Conservation (phyloP, 352 stramenopile genomes). For the Elongisporangium senticosum region DNA sequence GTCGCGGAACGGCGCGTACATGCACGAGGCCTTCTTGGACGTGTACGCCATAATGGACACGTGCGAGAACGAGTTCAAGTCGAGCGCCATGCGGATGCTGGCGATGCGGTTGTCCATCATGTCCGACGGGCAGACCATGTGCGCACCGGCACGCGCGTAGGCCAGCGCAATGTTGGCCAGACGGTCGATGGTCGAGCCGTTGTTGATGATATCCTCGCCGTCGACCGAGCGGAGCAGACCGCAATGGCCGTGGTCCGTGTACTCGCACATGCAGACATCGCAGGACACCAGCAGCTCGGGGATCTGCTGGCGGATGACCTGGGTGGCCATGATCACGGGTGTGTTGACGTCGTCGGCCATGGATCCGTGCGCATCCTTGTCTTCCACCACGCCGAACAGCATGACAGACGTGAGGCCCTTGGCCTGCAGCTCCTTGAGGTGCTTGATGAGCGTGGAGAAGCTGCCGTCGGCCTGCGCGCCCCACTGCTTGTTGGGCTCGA, state of each 20-base stretch:
- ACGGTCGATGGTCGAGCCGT: conserved; percentile 94
- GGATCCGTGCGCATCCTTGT: conserved; percentile 71
- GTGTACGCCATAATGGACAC: conserved; percentile 99
- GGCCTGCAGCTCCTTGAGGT: conserved; percentile 59
- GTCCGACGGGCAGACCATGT: conserved; percentile 96
- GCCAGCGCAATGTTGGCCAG: conserved; percentile 94
- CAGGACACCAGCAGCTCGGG: conserved; percentile 80
- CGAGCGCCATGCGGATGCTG: conserved; percentile 92
- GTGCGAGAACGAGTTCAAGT: conserved; percentile 95
- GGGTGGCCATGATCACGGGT: conserved; percentile 72
- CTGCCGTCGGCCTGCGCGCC: conserved; percentile 53
- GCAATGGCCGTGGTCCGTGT: conserved; percentile 88
- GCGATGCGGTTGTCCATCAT: conserved; percentile 98
- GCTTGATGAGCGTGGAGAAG: conserved; percentile 65
- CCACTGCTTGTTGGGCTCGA: conserved; percentile 86
- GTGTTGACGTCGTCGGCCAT: conserved; percentile 72
- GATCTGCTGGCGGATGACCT: conserved; percentile 51
- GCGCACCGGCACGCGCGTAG: conserved; percentile 94
- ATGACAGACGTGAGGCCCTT: conserved; percentile 83
- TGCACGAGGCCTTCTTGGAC: conserved; percentile 96
- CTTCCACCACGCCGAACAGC: conserved; percentile 85
- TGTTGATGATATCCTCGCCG: conserved; percentile 95
- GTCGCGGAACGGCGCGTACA: conserved; percentile 96
- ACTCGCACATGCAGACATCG: conserved; percentile 89
- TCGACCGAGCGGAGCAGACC: conserved; percentile 85